Percentiles rank a stretch among this genome's conserved stretches.
Evolutionary conservation across 306 rosid species (phyloP).

Genomic region (Quercus mongolica): DNA sequence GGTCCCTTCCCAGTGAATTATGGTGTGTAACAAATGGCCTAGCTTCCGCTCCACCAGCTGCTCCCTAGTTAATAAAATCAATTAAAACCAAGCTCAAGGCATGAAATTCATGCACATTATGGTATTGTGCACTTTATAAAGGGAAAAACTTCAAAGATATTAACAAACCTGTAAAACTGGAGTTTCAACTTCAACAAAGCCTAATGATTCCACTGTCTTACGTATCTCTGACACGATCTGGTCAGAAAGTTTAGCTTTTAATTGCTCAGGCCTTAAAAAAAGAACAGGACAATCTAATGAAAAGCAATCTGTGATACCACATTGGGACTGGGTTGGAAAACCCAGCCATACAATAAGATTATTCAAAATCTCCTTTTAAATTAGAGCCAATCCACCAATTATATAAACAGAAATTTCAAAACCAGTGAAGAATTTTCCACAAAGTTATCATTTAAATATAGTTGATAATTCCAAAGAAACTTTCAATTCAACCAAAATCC

Average conservation of each 20-base stretch:
- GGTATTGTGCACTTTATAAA: background rate
- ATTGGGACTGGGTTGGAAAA: background rate
- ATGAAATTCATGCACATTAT: slow-evolving; percentile 2
- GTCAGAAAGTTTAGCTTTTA: slow-evolving; percentile 16
- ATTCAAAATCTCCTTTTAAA: background rate
- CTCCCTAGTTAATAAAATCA: slow-evolving; percentile 67
- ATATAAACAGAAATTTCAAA: background rate
- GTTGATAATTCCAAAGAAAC: background rate
- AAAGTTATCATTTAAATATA: background rate
- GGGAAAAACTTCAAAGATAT: slow-evolving; percentile 3
- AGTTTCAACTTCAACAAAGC: slow-evolving; percentile 91
- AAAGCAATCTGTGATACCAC: background rate
- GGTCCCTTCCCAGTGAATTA: slow-evolving; percentile 90
- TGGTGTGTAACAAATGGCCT: slow-evolving; percentile 96
- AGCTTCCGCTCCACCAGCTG: slow-evolving; percentile 99
- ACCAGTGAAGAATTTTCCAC: background rate
- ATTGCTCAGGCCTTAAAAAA: slow-evolving; percentile 9
- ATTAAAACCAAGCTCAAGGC: slow-evolving; percentile 29
- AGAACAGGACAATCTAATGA: background rate
- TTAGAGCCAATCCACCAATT: background rate
- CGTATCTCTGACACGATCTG: slow-evolving; percentile 89
- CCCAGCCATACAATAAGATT: background rate
- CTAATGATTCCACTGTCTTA: slow-evolving; percentile 81
- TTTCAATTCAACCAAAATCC: background rate
- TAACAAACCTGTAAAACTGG: slow-evolving; percentile 92